phyloP scores from a whole-genome alignment of 257 asterid species.

The Solanum ossicruentum region DNA sequence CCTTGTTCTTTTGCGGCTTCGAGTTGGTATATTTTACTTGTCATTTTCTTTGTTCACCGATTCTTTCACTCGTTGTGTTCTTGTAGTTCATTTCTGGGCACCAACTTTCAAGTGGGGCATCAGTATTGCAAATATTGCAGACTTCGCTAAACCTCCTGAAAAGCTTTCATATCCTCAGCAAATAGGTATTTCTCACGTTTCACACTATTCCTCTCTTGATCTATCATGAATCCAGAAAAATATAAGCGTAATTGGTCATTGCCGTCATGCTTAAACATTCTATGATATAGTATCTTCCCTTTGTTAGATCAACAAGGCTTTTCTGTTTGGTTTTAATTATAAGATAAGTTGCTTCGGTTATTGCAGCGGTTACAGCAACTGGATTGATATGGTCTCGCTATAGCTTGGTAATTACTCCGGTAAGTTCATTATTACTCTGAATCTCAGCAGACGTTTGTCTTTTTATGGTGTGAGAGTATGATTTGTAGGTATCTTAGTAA shows the following conservation, averaged over 20 bases:
- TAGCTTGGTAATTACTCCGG: constrained; percentile 63
- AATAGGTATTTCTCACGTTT: constrained; percentile 24
- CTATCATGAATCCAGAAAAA: neutral
- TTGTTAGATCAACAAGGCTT: constrained; percentile 16
- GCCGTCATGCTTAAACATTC: neutral
- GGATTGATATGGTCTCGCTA: constrained; percentile 72
- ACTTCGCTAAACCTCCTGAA: constrained; percentile 55
- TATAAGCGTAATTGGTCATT: neutral
- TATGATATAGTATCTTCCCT: neutral
- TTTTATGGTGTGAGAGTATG: neutral
- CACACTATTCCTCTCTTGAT: neutral
- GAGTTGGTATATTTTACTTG: neutral
- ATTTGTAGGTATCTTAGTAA: neutral
- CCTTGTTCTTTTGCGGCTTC: neutral
- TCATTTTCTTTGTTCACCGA: neutral
- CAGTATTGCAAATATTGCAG: constrained; percentile 62
- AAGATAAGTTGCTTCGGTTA: neutral
- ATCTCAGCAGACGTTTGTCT: neutral
- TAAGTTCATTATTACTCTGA: constrained; percentile 16
- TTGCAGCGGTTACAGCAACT: constrained; percentile 59
- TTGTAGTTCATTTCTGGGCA: constrained; percentile 68
- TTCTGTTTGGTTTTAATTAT: neutral
- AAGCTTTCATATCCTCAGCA: constrained; percentile 62
- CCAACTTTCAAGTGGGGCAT: constrained; percentile 84
- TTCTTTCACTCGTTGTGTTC: neutral